These are phyloP conservation scores for Aspergillus diversus DNA, from an alignment of 495 filamentous ascomycete species.

Conservation along the genomic window DNA sequence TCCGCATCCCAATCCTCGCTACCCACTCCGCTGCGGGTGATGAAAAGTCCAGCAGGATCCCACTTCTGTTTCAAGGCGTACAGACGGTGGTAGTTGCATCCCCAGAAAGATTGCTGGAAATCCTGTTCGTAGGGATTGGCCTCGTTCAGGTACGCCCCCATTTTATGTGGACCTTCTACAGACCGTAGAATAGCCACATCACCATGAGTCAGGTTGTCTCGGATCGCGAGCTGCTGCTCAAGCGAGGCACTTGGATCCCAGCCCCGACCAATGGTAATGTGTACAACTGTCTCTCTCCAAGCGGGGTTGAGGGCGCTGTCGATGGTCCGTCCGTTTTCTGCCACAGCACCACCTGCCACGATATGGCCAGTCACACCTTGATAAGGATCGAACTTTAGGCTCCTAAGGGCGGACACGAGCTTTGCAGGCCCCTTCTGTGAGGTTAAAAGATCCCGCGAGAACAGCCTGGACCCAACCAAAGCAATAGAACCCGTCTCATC, in stretches of 20 bases:
- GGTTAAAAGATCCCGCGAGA: conserved; percentile 34
- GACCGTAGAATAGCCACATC: conserved; percentile 47
- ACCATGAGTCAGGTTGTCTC: conserved; percentile 43
- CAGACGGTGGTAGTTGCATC: conserved; percentile 49
- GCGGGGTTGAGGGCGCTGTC: conserved; percentile 43
- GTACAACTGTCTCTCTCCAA: conserved; percentile 39
- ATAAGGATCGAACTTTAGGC: conserved; percentile 20
- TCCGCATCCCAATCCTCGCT: conserved; percentile 41
- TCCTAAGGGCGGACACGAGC: conserved; percentile 29
- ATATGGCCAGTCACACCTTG: conserved; percentile 27
- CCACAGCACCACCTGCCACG: conserved; percentile 38
- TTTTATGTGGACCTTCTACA: conserved; percentile 33
- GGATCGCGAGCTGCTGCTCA: conserved; percentile 32
- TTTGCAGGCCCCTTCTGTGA: conserved; percentile 30
- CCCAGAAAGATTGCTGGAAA: conserved; percentile 55
- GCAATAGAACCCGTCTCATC: conserved; percentile 29
- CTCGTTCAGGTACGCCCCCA: conserved; percentile 57
- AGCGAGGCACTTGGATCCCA: conserved; percentile 29
- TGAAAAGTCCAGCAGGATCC: conserved; percentile 36
- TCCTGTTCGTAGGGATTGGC: conserved; percentile 48
- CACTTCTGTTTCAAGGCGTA: conserved; percentile 46
- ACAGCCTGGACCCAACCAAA: conserved; percentile 33
- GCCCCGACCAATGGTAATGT: conserved; percentile 24
- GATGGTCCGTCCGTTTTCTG: conserved; percentile 29
- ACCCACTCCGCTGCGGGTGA: conserved; percentile 32